A percentile compares a stretch with the other conserved stretches of the same genome.
Evolutionary conservation across 805 yeast genomes (phyloP).

Genomic region (Starmerella vaccinii): DNA sequence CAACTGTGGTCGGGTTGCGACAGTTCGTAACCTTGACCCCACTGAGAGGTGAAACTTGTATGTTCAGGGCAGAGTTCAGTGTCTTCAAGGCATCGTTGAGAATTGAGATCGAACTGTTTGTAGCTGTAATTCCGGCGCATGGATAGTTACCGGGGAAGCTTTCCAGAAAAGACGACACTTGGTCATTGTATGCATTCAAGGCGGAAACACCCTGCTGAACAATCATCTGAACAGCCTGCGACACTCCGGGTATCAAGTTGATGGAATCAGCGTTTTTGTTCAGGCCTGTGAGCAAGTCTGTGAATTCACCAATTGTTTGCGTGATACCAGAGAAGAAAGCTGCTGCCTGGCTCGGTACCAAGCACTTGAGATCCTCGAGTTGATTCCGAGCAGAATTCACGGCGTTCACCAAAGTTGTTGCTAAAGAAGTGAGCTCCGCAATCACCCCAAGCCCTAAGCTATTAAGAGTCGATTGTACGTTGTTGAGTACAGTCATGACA

Average conservation of each 20-base stretch:
- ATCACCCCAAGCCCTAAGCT: not conserved
- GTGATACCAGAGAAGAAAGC: not conserved
- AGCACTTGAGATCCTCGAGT: not conserved
- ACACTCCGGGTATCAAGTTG: not conserved
- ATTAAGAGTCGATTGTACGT: not conserved
- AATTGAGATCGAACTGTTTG: not conserved
- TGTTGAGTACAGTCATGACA: not conserved
- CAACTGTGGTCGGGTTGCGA: not conserved
- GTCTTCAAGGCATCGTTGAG: not conserved
- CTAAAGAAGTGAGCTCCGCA: not conserved
- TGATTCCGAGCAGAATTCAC: not conserved
- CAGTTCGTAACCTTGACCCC: not conserved
- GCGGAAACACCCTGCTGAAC: not conserved
- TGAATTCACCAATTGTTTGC: not conserved
- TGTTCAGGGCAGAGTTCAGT: not conserved
- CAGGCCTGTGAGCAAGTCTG: not conserved
- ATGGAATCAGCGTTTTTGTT: not conserved
- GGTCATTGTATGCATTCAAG: not conserved
- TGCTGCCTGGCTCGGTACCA: not conserved
- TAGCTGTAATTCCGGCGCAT: not conserved
- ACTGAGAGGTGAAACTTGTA: not conserved
- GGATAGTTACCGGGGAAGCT: constrained; percentile 1
- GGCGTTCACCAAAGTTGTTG: not conserved
- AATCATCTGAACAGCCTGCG: not conserved
- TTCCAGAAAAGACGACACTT: not conserved